These are phyloP conservation scores for Peronospora belbahrii DNA, from an alignment of 352 stramenopile genomes.

Conservation along the genomic window DNA sequence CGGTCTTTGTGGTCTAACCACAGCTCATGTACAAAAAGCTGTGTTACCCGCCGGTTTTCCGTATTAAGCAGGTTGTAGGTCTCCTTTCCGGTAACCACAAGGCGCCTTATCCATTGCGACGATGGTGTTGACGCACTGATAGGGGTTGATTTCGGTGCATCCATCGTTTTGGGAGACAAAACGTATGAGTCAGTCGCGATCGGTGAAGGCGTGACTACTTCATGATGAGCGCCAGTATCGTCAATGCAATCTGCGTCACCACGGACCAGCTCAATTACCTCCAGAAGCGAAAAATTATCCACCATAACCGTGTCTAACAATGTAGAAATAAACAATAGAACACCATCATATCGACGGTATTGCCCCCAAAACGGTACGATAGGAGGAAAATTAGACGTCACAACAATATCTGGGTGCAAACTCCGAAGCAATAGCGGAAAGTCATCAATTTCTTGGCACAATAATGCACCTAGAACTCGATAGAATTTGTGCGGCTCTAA, in stretches of 20 bases:
- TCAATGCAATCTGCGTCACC: slow-evolving; percentile 63
- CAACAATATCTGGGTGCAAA: slow-evolving; percentile 66
- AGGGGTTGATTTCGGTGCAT: slow-evolving; percentile 16
- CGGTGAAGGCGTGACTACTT: slow-evolving; percentile 20
- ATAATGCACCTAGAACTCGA: slow-evolving; percentile 47
- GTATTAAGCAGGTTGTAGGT: slow-evolving; percentile 66
- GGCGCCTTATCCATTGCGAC: slow-evolving; percentile 53
- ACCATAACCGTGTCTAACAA: slow-evolving; percentile 66
- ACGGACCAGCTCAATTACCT: slow-evolving; percentile 70
- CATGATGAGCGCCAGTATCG: slow-evolving; percentile 27
- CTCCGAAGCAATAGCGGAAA: slow-evolving; percentile 71
- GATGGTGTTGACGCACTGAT: slow-evolving; percentile 40
- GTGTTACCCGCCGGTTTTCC: slow-evolving; percentile 54
- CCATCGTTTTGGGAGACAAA: slow-evolving; percentile 23
- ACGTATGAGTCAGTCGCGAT: slow-evolving; percentile 25
- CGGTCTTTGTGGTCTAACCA: slow-evolving; percentile 82
- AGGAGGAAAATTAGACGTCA: slow-evolving; percentile 80
- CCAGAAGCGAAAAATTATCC: slow-evolving; percentile 59
- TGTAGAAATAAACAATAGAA: slow-evolving; percentile 79
- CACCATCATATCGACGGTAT: slow-evolving; percentile 73
- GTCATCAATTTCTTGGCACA: slow-evolving; percentile 64
- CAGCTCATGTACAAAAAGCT: slow-evolving; percentile 80
- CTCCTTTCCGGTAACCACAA: slow-evolving; percentile 79
- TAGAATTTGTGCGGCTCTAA: slow-evolving; percentile 70
- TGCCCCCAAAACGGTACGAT: slow-evolving; percentile 83